Evolutionary conservation across 352 stramenopile genomes (phyloP).

Genomic region (Phytophthora kernoviae): DNA sequence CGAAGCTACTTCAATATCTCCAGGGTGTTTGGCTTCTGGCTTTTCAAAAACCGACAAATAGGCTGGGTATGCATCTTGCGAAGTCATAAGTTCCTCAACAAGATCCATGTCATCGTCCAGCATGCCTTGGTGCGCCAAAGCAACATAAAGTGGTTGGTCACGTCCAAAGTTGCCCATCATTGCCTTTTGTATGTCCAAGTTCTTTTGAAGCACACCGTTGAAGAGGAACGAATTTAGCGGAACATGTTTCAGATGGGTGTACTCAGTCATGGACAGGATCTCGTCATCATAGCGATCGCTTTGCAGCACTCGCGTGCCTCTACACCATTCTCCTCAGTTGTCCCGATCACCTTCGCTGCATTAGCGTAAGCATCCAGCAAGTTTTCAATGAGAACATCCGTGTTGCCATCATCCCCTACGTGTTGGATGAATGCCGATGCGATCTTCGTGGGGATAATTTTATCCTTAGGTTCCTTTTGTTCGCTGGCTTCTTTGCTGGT

Average conservation of each 20-base stretch:
- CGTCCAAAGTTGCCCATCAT: constrained; percentile 81
- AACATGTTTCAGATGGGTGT: constrained; percentile 81
- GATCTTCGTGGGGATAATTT: constrained; percentile 31
- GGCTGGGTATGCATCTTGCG: constrained; percentile 64
- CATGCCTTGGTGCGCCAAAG: constrained; percentile 56
- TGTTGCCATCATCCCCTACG: constrained; percentile 45
- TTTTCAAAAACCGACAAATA: constrained; percentile 74
- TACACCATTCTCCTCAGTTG: constrained; percentile 41
- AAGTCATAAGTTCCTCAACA: constrained; percentile 62
- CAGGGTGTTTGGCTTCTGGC: constrained; percentile 22
- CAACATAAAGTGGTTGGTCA: constrained; percentile 82
- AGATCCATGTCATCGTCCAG: constrained; percentile 73
- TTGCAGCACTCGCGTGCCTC: constrained; percentile 52
- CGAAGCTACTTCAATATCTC: constrained; percentile 18
- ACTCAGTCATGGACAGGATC: constrained; percentile 78
- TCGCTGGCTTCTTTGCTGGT: constrained; percentile 9
- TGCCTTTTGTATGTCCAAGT: constrained; percentile 68
- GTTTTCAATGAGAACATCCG: constrained; percentile 50
- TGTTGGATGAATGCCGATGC: constrained; percentile 61
- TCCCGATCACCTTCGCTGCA: constrained; percentile 43
- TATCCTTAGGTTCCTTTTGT: constrained; percentile 9
- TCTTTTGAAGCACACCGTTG: constrained; percentile 83
- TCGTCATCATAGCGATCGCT: constrained; percentile 57
- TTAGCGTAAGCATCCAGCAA: constrained; percentile 72
- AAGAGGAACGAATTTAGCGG: constrained; percentile 78